Evolutionary conservation across 2,329 filamentous ascomycete species (phyloP).

Genomic region (Sphaerulina vaccinii): DNA sequence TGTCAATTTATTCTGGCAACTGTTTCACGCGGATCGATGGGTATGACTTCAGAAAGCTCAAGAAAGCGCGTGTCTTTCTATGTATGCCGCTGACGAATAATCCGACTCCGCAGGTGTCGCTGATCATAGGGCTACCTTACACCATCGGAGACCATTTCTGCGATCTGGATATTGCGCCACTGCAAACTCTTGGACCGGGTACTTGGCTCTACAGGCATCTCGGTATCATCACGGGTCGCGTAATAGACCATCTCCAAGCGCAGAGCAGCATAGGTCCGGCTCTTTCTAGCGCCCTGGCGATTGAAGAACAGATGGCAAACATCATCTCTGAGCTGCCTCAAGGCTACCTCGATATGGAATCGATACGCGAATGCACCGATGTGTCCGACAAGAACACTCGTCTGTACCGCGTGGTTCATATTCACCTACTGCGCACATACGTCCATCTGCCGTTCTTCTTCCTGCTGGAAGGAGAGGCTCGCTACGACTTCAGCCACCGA

Average conservation of each 20-base stretch:
- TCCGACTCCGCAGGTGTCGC: conserved; percentile 10
- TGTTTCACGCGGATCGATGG: conserved; percentile 24
- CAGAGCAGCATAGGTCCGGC: conserved; percentile 7
- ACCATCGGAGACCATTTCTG: conserved; percentile 16
- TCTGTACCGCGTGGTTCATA: conserved; percentile 27
- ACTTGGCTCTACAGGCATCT: conserved; percentile 16
- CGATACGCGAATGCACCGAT: conserved; percentile 9
- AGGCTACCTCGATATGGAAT: conserved; percentile 13
- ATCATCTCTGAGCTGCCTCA: conserved; percentile 8
- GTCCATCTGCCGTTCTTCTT: conserved; percentile 49
- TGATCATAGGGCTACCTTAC: conserved; percentile 22
- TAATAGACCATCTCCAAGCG: conserved; percentile 19
- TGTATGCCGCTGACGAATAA: too few relatives aligned
- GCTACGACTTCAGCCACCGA: conserved; percentile 41
- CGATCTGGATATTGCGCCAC: conserved; percentile 14
- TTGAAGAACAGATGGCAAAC: conserved; percentile 17
- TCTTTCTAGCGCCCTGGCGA: conserved; percentile 10
- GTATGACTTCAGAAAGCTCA: not conserved
- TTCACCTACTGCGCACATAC: conserved; percentile 47
- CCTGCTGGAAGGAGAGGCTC: conserved; percentile 39
- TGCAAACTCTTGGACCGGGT: not conserved
- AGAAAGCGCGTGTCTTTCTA: too few relatives aligned
- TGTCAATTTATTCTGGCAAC: conserved; percentile 19
- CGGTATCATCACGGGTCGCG: conserved; percentile 12
- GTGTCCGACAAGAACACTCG: conserved; percentile 12